phyloP scores from a whole-genome alignment of 257 asterid genomes.

The Eustoma russellianum region DNA sequence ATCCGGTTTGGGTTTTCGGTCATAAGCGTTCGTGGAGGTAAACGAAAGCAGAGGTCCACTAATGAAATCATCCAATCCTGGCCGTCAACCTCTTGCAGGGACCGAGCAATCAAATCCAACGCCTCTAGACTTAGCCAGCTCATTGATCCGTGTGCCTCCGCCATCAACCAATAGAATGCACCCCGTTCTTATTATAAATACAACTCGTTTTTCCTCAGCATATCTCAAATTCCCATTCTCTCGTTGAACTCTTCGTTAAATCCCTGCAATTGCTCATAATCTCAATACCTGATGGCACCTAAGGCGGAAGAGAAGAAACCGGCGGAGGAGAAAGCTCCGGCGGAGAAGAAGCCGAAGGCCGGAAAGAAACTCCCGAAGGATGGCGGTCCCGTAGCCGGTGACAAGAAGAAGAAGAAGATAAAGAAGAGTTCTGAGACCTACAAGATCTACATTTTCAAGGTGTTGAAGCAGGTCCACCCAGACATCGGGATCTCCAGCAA shows the following conservation, averaged over 20 bases:
- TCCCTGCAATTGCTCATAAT: not conserved
- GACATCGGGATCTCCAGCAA: constrained; percentile 59
- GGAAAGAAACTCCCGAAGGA: constrained; percentile 54
- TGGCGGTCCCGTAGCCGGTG: constrained; percentile 27
- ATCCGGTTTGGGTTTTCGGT: too few relatives aligned
- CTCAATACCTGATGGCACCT: constrained; percentile 35
- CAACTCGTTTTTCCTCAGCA: not conserved
- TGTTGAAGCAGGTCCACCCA: constrained; percentile 54
- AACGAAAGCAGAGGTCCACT: too few relatives aligned
- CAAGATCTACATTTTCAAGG: constrained; percentile 72
- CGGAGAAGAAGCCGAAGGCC: constrained; percentile 53
- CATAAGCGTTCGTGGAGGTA: too few relatives aligned
- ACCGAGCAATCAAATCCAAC: constrained; percentile 5
- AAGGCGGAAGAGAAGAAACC: constrained; percentile 40
- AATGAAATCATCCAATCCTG: not conserved
- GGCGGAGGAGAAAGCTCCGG: constrained; percentile 21
- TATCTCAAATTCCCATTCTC: not conserved
- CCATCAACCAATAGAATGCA: constrained; percentile 10
- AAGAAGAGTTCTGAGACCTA: constrained; percentile 54
- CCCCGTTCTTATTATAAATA: constrained; percentile 6
- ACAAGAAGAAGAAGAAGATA: constrained; percentile 52
- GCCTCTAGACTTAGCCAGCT: not conserved
- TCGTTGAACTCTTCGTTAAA: not conserved
- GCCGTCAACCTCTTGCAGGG: constrained; percentile 3
- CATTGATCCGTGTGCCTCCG: constrained; percentile 17